A percentile compares a stretch with the other conserved stretches of the same genome.
phyloP scores from a whole-genome alignment of 306 rosid genomes.

The Cucurbita ficifolia region DNA sequence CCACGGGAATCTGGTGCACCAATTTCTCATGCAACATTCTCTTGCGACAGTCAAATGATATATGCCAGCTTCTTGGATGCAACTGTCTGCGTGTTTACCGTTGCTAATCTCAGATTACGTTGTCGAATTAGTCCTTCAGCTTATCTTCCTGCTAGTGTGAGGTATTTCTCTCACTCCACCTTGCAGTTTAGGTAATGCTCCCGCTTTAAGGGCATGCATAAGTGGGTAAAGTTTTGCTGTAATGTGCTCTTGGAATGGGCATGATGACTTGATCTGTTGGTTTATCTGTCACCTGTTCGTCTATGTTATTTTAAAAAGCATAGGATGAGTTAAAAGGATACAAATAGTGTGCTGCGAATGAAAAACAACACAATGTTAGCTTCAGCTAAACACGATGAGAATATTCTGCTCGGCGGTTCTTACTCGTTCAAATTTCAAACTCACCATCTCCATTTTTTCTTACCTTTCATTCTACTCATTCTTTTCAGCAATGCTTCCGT shows the following conservation, averaged over 20 bases:
- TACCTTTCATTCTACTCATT: not conserved
- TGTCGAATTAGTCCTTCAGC: conserved; percentile 80
- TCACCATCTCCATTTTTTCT: not conserved
- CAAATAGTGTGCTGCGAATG: not conserved
- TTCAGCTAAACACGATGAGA: not conserved
- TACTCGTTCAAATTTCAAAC: not conserved
- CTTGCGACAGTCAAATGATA: conserved; percentile 88
- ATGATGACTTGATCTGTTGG: not conserved
- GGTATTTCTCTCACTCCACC: conserved; percentile 26
- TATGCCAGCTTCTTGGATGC: conserved; percentile 89
- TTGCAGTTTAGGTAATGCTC: not conserved
- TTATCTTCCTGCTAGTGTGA: conserved; percentile 65
- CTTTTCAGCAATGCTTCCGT: conserved; percentile 37
- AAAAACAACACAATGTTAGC: no score
- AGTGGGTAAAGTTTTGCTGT: not conserved
- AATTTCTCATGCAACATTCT: conserved; percentile 89
- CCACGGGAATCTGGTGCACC: conserved; percentile 73
- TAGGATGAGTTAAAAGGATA: not conserved
- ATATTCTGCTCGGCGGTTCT: not conserved
- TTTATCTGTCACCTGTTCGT: not conserved
- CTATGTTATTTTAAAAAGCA: not conserved
- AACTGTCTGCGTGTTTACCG: conserved; percentile 55
- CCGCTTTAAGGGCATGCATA: not conserved
- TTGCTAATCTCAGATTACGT: conserved; percentile 64
- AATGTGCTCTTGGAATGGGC: not conserved